Conservation (phyloP, 1,284 basidiomycete species). For the Boletus calvinii region DNA sequence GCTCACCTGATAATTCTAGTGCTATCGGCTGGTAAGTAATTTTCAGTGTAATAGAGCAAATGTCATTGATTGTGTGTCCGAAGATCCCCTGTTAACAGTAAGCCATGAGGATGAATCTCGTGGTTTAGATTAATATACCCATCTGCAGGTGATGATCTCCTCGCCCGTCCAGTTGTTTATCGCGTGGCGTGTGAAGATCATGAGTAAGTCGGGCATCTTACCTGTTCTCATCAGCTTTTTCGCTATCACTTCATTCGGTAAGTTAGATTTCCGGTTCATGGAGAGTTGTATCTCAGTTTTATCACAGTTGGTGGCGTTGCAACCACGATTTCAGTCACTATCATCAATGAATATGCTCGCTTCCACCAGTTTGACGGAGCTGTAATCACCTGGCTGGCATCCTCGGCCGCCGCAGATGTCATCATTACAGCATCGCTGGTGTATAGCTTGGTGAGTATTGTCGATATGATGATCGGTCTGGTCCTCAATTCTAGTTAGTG, state of each 20-base stretch:
- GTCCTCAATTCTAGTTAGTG: neutral
- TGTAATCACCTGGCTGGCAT: conserved; percentile 1
- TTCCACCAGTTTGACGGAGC: neutral
- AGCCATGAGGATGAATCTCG: neutral
- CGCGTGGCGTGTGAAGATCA: conserved; percentile 46
- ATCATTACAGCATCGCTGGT: neutral
- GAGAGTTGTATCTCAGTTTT: too few species aligned
- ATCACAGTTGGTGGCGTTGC: neutral
- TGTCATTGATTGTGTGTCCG: neutral
- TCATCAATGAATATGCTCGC: neutral
- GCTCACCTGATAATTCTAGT: conserved; percentile 19
- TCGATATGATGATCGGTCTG: neutral
- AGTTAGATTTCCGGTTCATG: conserved; percentile 2
- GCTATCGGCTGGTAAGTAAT: conserved; percentile 34
- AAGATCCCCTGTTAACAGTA: conserved; percentile 21
- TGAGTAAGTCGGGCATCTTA: conserved; percentile 42
- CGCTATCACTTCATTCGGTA: conserved; percentile 41
- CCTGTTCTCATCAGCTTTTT: conserved; percentile 38
- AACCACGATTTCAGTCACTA: neutral
- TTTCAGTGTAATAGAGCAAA: neutral
- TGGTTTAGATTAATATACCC: neutral
- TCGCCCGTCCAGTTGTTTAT: conserved; percentile 54
- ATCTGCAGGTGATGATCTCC: conserved; percentile 44
- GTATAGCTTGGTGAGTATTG: neutral
- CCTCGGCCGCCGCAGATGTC: neutral